Evolutionary conservation across 306 rosid genomes (phyloP).

Genomic region (Vicia villosa): DNA sequence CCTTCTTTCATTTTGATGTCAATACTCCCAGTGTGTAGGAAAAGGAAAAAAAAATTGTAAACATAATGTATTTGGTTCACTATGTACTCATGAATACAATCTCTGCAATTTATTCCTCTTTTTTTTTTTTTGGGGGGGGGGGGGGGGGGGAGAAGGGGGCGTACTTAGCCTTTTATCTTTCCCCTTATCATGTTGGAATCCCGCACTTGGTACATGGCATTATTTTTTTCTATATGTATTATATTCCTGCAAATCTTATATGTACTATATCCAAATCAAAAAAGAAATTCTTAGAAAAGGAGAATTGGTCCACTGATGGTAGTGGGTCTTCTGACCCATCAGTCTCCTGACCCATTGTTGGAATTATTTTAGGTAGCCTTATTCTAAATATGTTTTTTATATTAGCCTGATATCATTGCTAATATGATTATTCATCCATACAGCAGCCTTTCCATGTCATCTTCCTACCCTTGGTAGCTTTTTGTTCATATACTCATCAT

Average conservation of each 20-base stretch:
- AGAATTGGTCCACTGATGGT: neutral
- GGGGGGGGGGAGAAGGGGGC: neutral
- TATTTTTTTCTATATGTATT: slow-evolving; percentile 20
- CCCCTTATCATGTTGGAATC: slow-evolving; percentile 1
- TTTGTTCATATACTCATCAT: slow-evolving; percentile 35
- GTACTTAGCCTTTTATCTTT: neutral
- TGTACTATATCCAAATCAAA: neutral
- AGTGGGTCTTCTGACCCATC: neutral
- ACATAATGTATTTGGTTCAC: no score
- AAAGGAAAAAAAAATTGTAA: no score
- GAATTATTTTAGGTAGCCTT: neutral
- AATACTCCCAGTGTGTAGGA: no score
- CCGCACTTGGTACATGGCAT: neutral
- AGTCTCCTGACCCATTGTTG: neutral
- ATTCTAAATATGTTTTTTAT: slow-evolving; percentile 10
- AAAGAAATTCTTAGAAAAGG: neutral
- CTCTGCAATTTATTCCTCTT: no score
- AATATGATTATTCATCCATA: slow-evolving; percentile 3
- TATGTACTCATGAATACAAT: no score
- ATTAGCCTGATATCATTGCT: slow-evolving; percentile 8
- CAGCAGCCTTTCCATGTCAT: neutral
- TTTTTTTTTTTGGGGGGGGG: no score
- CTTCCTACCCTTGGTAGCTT: neutral
- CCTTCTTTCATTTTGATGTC: no score
- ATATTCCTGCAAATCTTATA: neutral